Percentiles rank a stretch among this genome's conserved stretches.
These are phyloP conservation scores for Discostella pseudostelligera DNA, from an alignment of 108 stramenopile species.

Conservation along the genomic window DNA sequence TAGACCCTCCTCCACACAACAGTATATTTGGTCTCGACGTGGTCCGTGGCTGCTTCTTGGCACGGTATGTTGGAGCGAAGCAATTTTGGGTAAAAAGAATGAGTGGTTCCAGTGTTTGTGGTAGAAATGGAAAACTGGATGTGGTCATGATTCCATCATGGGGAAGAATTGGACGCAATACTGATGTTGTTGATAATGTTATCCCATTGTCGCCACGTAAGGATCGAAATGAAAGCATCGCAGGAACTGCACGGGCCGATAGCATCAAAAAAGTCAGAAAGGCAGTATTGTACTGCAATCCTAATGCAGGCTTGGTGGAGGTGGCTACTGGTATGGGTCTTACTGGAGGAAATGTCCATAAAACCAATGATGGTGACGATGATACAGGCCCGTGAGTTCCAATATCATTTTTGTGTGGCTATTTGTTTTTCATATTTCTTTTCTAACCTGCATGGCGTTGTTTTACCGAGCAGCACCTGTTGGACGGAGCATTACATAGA, in stretches of 20 bases:
- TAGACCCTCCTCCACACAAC: constrained; percentile 80
- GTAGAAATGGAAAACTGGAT: constrained; percentile 50
- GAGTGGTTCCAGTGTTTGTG: constrained; percentile 17
- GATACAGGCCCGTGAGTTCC: constrained; percentile 24
- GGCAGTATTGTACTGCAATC: constrained; percentile 88
- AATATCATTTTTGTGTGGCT: not conserved
- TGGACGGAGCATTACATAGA: constrained; percentile 82
- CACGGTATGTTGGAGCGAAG: constrained; percentile 71
- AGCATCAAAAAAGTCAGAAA: constrained; percentile 30
- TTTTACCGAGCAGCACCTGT: constrained; percentile 29
- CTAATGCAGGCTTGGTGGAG: constrained; percentile 85
- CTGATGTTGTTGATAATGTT: constrained; percentile 4
- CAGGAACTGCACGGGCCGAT: not conserved
- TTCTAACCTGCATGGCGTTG: not conserved
- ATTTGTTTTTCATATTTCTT: not conserved
- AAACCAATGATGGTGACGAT: constrained; percentile 20
- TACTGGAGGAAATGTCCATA: constrained; percentile 69
- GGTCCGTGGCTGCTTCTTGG: constrained; percentile 71
- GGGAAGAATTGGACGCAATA: not conserved
- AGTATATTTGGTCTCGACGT: constrained; percentile 84
- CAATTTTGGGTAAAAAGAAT: constrained; percentile 78
- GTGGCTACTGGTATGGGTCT: constrained; percentile 84
- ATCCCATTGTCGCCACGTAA: constrained; percentile 40
- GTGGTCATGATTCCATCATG: constrained; percentile 70
- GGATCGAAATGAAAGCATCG: constrained; percentile 14